Base-by-base conservation (phyloP, 306 rosid species). In the Astragalus glycyphyllos region DNA sequence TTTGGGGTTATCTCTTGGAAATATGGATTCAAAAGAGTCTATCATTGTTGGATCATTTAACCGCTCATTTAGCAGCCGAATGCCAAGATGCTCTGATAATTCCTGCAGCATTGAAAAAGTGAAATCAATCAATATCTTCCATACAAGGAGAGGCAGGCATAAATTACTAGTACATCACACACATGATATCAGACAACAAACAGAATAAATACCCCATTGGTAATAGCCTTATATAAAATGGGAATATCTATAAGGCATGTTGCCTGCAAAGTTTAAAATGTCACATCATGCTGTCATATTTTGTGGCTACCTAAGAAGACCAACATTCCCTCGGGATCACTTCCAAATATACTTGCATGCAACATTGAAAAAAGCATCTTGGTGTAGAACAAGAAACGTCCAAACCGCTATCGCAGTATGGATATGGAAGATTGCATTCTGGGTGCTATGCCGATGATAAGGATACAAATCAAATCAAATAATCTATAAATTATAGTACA, bases 1-100 rank as follows among this genome's bases (percentile, higher is more conserved):
- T 73, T 90, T 94, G 7, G 98, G 98, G 65, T 87, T 89, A 44
- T 94, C 97, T 81, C 65, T 87, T 0, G 97, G 92, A 75, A 92
- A 89, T 12, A 92, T 87, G 8, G 89, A 87, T 53, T 92, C 97
- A 15, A 79, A 87, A 0, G 90, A 84, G 5, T 85, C 96, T 73
- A 82, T 90, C 96, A 89, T 78, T 4, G 85, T 72, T 4, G 89
- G 79, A 32, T 91, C 90, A 1, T 69, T 77, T 38, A 91, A 77
- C 61, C 90, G 82, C 84, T 92, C 96, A 48, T 87, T 92, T 32
- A 92, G 79, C 46, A 85, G 35, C 55, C 87, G 80, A 45, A 92
- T 87, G 49, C 94, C 94, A 65, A 87, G 85, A 84, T 87, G 97
- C 77, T 92, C 98, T 0, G 95, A 92, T 71, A 92, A 61, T 81